phyloP scores from a whole-genome alignment of 2,329 filamentous ascomycete genomes.

The Epichloe aotearoae region DNA sequence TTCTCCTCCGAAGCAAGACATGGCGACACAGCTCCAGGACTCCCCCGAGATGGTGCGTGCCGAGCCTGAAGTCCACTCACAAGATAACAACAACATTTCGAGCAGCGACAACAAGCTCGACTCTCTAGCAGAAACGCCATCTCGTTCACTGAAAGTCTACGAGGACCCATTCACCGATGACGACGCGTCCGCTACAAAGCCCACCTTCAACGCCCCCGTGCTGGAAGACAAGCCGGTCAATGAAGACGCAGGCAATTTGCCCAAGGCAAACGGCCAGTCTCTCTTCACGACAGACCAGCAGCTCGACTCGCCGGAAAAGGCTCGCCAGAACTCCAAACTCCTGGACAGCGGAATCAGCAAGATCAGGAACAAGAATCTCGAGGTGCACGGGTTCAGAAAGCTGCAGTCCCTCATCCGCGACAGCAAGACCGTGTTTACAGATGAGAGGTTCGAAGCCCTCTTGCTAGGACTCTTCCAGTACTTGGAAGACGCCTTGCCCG shows the following conservation, averaged over 20 bases:
- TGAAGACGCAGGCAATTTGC: conserved; percentile 31
- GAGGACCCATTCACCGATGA: conserved; percentile 47
- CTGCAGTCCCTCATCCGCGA: conserved; percentile 63
- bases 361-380: conserved; percentile 57
- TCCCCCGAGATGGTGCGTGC: conserved; percentile 5
- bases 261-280: conserved; percentile 13
- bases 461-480: conserved; percentile 58
- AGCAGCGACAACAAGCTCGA: conserved; percentile 4
- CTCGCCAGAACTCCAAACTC: conserved; percentile 45
- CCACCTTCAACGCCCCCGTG: conserved; percentile 34
- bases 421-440: conserved; percentile 46
- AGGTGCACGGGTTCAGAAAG: conserved; percentile 69
- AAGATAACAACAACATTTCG: neutral
- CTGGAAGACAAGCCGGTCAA: conserved; percentile 49
- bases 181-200: conserved; percentile 29
- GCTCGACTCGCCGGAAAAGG: conserved; percentile 30
- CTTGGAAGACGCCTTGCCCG: conserved; percentile 47
- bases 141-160: conserved; percentile 40
- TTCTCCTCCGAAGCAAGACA: conserved; percentile 16
- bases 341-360: conserved; percentile 63
- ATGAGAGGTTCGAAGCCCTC: conserved; percentile 56
- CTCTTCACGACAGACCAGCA: conserved; percentile 9
- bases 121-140: conserved; percentile 15
- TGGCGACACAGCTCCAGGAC: conserved; percentile 4
- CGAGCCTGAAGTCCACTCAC: conserved; percentile 4